phyloP scores from a whole-genome alignment of 495 filamentous ascomycete genomes.

The Penicillium samsonianum region DNA sequence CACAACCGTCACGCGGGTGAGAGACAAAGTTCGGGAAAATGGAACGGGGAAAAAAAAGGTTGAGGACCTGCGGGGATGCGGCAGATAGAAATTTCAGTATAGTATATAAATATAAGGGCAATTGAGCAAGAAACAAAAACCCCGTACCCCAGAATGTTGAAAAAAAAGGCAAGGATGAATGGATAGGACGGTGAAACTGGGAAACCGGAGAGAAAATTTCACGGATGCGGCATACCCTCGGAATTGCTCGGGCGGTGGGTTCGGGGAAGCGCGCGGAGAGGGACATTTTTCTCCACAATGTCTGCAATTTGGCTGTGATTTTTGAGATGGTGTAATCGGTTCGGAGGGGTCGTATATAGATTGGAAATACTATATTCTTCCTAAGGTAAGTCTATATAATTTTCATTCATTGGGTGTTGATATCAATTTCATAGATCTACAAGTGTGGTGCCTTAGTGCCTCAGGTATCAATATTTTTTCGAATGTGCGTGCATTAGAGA shows the following conservation, averaged over 20 bases:
- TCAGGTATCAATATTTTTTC: constrained; percentile 15
- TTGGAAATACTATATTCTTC: not conserved
- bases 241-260: constrained; percentile 48
- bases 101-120: constrained; percentile 46
- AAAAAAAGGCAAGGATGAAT: constrained; percentile 32
- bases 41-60: constrained; percentile 19
- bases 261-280: constrained; percentile 33
- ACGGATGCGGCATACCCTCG: constrained; percentile 47
- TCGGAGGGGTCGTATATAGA: not conserved
- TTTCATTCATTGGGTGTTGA: not conserved
- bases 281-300: constrained; percentile 23
- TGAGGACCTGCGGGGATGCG: constrained; percentile 21
- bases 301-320: not conserved
- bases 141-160: constrained; percentile 39
- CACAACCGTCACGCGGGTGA: constrained; percentile 19
- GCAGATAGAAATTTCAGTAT: constrained; percentile 23
- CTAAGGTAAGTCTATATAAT: not conserved
- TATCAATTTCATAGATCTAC: not conserved
- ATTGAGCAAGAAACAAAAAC: constrained; percentile 44
- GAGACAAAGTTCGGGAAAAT: constrained; percentile 19
- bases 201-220: constrained; percentile 48
- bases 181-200: constrained; percentile 24
- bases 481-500: constrained; percentile 1
- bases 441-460: constrained; percentile 3
- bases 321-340: not conserved